phyloP scores from a whole-genome alignment of 2,329 filamentous ascomycete species.

The Monilinia vaccinii-corymbosi region DNA sequence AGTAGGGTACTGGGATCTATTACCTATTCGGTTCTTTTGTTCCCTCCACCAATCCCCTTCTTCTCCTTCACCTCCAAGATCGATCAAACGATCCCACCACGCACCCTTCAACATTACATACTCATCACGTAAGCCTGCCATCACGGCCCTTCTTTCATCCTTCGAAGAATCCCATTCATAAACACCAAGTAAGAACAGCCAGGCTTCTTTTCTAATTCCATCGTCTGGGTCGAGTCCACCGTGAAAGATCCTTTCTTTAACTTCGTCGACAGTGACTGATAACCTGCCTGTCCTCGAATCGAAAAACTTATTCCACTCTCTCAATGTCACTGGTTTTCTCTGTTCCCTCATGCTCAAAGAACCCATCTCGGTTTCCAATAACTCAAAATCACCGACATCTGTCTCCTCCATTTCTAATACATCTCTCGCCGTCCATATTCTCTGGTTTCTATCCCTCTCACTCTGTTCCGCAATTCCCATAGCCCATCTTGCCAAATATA shows the following conservation, averaged over 20 bases:
- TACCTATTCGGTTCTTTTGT: conserved; percentile 87
- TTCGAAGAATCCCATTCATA: conserved; percentile 86
- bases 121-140: conserved; percentile 81
- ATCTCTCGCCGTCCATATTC: conserved; percentile 90
- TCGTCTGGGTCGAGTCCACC: conserved; percentile 84
- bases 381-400: conserved; percentile 90
- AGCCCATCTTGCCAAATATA: conserved; percentile 93
- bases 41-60: conserved; percentile 95
- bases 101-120: conserved; percentile 88
- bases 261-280: conserved; percentile 76
- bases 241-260: conserved; percentile 96
- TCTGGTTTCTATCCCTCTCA: conserved; percentile 72
- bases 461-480: conserved; percentile 99
- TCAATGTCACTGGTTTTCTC: conserved; percentile 65
- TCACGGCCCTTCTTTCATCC: conserved; percentile 73
- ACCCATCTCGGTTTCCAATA: conserved; percentile 70
- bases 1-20: conserved; percentile 29
- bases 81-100: conserved; percentile 93
- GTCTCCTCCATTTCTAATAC: conserved; percentile 91
- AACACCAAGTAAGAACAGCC: conserved; percentile 87
- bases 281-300: conserved; percentile 65
- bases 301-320: conserved; percentile 91
- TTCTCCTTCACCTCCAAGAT: conserved; percentile 69
- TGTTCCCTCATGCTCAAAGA: conserved; percentile 67
- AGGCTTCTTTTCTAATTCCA: conserved; percentile 90